Evolutionary conservation across 306 rosid genomes (phyloP), one percentile per base, ranked within the genome.

Genomic region (Cicer yamashitae): DNA sequence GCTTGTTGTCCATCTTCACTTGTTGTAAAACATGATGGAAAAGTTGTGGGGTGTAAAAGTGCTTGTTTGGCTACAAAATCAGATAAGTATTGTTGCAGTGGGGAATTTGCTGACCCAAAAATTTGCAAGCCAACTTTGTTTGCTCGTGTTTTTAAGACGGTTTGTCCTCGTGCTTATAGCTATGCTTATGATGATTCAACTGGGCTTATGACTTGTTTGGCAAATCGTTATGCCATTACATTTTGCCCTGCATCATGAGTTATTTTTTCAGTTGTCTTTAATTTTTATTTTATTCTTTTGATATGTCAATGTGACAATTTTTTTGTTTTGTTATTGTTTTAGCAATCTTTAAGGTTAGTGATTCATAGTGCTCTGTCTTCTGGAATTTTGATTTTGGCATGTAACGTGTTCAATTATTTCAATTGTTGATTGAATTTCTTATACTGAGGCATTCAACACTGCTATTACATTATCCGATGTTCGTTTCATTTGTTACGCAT

Each of bases 31-130:
- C 58, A 37, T 8, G 58, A 39, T 1, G 98, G 87, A 45, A 86
- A 79, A 81, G 88, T 92, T 5, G 94, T 92, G 30, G 96, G 87
- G 0, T 92, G 98, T 67, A 92, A 87, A 70, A 90, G 96, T 67
- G 92, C 91, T 17, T 90, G 96, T 67, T 81, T 92, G 87, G 96
- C 92, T 8, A 69, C 82, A 6, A 84, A 75, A 73, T 73, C 92
- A 0, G 90, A 86, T 17, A 81, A 67, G 62, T 93, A 86, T 79
- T 90, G 92, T 43, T 93, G 96, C 52, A 85, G 82, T 8, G 91
- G 96, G 37, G 87, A 82, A 64, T 92, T 62, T 85, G 81, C 89
- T 0, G 54, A 61, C 37, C 88, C 88, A 0, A 77, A 81, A 22
- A 87, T 46, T 6, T 93, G 96, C 18, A 83, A 80, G 61, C 89